phyloP scores from a whole-genome alignment of 78 protist genomes.

The Emiliania huxleyi region DNA sequence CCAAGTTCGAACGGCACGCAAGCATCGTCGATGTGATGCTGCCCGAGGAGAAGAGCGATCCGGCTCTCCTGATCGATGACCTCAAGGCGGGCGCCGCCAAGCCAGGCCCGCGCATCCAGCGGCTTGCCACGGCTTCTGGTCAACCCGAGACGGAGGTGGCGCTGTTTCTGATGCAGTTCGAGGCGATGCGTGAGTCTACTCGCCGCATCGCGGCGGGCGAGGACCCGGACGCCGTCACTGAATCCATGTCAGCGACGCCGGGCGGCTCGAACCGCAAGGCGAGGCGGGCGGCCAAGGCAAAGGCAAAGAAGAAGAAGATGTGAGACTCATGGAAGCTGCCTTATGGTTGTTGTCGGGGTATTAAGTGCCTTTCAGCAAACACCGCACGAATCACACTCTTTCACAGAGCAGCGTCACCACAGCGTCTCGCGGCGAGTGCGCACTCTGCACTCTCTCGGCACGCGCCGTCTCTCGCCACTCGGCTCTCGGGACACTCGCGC shows the following conservation, averaged over 20 bases:
- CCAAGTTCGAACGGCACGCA: not conserved
- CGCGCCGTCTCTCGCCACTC: too few species aligned
- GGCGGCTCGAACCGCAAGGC: not conserved
- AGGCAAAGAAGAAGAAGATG: not conserved
- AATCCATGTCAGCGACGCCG: not conserved
- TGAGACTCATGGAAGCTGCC: too few species aligned
- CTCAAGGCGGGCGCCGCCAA: not conserved
- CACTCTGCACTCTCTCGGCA: too few species aligned
- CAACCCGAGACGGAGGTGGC: constrained; percentile 28
- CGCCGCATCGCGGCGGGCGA: constrained; percentile 17
- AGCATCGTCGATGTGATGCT: constrained; percentile 15
- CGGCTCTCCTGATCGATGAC: not conserved
- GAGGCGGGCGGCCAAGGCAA: not conserved
- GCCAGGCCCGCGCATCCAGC: constrained; percentile 21
- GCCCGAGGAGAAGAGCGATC: not conserved
- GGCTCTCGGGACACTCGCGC: too few species aligned
- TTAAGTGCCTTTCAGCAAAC: too few species aligned
- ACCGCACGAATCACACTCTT: too few species aligned
- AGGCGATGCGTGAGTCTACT: constrained; percentile 16
- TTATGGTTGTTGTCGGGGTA: too few species aligned
- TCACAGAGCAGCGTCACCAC: too few species aligned
- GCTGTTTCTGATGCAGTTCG: constrained; percentile 2
- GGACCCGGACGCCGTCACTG: not conserved
- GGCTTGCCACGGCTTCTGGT: not conserved
- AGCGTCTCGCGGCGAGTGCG: too few species aligned